Percentiles rank a stretch among this genome's conserved stretches.
Evolutionary conservation across 441 rosid genomes (phyloP).

Genomic region (Erodium texanum): DNA sequence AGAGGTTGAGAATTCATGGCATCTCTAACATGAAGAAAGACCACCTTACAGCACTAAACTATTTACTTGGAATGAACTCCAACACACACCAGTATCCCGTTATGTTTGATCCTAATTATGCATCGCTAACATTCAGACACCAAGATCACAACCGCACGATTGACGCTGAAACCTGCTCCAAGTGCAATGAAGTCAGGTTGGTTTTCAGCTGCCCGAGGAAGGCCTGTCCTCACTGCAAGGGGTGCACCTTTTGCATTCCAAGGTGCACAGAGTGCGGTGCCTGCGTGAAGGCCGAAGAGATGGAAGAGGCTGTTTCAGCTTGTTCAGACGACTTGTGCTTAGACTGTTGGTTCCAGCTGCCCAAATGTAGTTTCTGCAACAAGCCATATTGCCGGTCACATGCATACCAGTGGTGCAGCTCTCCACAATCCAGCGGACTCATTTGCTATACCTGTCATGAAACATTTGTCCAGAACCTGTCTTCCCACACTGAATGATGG

Average conservation of each 20-base stretch:
- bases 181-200: slow-evolving; percentile 39
- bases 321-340: slow-evolving; percentile 49
- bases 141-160: slow-evolving; percentile 11
- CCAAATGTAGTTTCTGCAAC: slow-evolving; percentile 67
- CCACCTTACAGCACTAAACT: slow-evolving; percentile 26
- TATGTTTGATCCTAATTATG: slow-evolving; percentile 17
- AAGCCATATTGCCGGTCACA: slow-evolving; percentile 61
- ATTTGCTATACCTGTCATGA: slow-evolving; percentile 46
- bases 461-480: slow-evolving; percentile 13
- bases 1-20: slow-evolving; percentile 37
- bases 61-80: slow-evolving; percentile 16
- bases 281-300: slow-evolving; percentile 37
- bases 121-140: no score
- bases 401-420: slow-evolving; percentile 13
- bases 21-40: slow-evolving; percentile 34
- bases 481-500: not conserved
- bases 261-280: slow-evolving; percentile 62
- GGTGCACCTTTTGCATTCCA: slow-evolving; percentile 51
- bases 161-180: slow-evolving; percentile 48
- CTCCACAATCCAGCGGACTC: slow-evolving; percentile 21
- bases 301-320: slow-evolving; percentile 33
- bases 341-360: slow-evolving; percentile 63
- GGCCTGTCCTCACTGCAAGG: slow-evolving; percentile 34
- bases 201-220: slow-evolving; percentile 38
- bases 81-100: slow-evolving; percentile 15